Evolutionary conservation across 2,329 filamentous ascomycete genomes (phyloP).

Genomic region (Nectriaceae sp.): DNA sequence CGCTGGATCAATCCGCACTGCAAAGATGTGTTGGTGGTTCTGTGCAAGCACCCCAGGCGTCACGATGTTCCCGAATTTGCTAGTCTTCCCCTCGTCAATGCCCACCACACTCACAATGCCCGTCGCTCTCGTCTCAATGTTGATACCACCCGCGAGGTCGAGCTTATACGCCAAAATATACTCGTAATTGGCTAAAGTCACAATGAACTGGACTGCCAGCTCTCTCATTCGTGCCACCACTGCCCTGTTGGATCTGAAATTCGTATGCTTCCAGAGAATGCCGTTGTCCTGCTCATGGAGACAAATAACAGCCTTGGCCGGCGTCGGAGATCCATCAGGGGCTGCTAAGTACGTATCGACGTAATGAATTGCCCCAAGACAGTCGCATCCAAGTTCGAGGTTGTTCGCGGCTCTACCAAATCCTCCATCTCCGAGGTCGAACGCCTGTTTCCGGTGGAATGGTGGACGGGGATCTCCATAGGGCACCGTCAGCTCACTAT

Average conservation of each 20-base stretch:
- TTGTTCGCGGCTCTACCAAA: conserved; percentile 69
- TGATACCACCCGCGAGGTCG: conserved; percentile 62
- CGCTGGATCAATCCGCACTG: conserved; percentile 64
- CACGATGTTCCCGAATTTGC: conserved; percentile 62
- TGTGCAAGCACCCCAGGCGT: conserved; percentile 65
- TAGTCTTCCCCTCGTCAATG: conserved; percentile 56
- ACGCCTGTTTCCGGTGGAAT: conserved; percentile 70
- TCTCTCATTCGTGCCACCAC: conserved; percentile 62
- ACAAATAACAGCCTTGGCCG: conserved; percentile 62
- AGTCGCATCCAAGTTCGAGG: conserved; percentile 69
- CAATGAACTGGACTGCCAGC: conserved; percentile 68
- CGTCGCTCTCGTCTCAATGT: conserved; percentile 64
- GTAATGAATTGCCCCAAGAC: conserved; percentile 66
- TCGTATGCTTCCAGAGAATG: conserved; percentile 72
- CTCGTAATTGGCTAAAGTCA: conserved; percentile 72
- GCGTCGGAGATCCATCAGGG: conserved; percentile 53
- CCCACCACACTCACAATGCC: conserved; percentile 64
- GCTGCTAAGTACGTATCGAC: conserved; percentile 59
- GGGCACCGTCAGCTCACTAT: conserved; percentile 71
- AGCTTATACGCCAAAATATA: conserved; percentile 58
- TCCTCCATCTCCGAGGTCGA: conserved; percentile 71
- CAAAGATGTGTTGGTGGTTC: conserved; percentile 73
- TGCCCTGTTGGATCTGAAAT: conserved; percentile 64
- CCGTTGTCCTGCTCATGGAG: conserved; percentile 72
- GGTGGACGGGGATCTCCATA: conserved; percentile 67